Conservation (phyloP, 441 rosid genomes). For the Pelargonium exstipulatum region DNA sequence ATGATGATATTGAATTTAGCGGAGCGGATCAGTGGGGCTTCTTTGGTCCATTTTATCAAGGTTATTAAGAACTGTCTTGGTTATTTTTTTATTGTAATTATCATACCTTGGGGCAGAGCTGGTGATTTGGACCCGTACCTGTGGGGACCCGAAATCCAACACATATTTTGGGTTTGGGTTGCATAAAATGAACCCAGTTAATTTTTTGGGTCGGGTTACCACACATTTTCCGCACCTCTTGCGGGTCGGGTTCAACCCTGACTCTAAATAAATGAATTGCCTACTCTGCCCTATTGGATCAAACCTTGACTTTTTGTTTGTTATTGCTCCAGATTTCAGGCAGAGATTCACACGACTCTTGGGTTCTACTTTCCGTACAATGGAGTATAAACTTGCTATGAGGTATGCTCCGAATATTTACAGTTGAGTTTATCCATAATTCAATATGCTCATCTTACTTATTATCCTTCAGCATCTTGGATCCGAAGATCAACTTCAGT, state of each 20-base stretch:
- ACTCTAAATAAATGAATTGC: too few species aligned
- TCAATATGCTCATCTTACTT: constrained; percentile 23
- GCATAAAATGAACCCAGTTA: too few species aligned
- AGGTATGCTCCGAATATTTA: constrained; percentile 45
- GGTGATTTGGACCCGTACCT: background rate
- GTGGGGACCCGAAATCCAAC: background rate
- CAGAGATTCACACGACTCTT: constrained; percentile 56
- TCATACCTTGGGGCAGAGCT: background rate
- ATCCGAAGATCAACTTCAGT: constrained; percentile 71
- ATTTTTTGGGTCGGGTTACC: background rate
- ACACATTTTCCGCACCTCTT: too few species aligned
- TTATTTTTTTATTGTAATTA: constrained; percentile 3
- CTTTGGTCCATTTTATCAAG: constrained; percentile 86
- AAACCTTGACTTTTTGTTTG: constrained; percentile 15
- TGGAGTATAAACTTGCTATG: constrained; percentile 96
- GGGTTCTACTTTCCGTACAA: constrained; percentile 45
- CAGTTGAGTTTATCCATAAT: constrained; percentile 7
- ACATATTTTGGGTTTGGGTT: background rate
- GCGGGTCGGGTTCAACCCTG: too few species aligned
- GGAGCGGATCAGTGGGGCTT: constrained; percentile 76
- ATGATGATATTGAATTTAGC: constrained; percentile 52
- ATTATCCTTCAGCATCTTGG: constrained; percentile 57
- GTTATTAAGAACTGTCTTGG: constrained; percentile 23
- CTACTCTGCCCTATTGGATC: background rate
- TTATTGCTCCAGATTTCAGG: constrained; percentile 55